Base-by-base conservation (phyloP, 2,329 filamentous ascomycete species). In the Pyrenophora graminea region DNA sequence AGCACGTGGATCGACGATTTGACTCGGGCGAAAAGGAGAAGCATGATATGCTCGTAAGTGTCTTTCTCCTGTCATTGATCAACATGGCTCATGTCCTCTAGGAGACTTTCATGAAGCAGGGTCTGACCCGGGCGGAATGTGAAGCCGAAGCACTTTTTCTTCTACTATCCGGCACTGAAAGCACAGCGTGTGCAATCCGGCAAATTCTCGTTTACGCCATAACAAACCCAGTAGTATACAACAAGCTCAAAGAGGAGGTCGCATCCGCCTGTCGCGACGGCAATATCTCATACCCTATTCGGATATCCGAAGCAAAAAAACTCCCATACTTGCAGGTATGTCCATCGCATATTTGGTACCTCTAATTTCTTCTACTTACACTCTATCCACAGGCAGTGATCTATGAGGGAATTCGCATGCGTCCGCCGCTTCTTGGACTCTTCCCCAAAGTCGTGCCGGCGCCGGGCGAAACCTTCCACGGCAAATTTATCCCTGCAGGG, bases 331-430 rank as follows among this genome's bases (percentile, higher is more conserved):
- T 63, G 2, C 56, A 56, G 33, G 43, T 45, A 42, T 13, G 39
- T 32, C 15, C 15, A 15, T 15, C 15, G 15, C 15, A 15, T 15
- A 15, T 15, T 15, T 15, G 15, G 15, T 15, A 15, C 15, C 15
- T 15, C 15, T 15, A 15, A 15, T 15, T 15, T 15, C 15, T 15
- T 15, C 15, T 15, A 15, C 15, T 15, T 15, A 15, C 15, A 15
- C 15, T 15, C 15, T 15, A 15, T 15, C 15, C 15, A 2, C 21
- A 42, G 42, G 59, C 55, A 9, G 39, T 50, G 12, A 48, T 62
- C 39, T 48, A 48, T 18, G 59, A 62, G 42, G 74, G 71, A 5
- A 55, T 78, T 0, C 66, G 75, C 18, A 57, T 61, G 21, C 50
- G 36, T 9, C 53, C 58, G 15, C 53, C 58, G 5, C 34, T 50